Evolutionary conservation across 768 basidiomycete species (phyloP).

Genomic region (Boletus bicolor): DNA sequence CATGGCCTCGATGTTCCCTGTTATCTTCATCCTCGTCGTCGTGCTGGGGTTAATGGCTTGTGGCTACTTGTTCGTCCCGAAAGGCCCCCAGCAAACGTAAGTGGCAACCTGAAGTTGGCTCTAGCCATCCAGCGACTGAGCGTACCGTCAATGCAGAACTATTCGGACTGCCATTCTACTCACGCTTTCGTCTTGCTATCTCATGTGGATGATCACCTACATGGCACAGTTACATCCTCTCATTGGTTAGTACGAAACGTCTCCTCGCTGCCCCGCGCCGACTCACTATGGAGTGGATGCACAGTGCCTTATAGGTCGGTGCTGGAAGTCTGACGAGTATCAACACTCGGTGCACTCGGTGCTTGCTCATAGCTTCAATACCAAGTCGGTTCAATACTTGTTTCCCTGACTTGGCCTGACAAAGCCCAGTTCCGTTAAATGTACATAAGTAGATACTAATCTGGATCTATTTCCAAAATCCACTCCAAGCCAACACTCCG

Average conservation of each 20-base stretch:
- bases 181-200: slow-evolving; percentile 78
- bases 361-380: slow-evolving; percentile 16
- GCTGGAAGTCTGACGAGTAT: slow-evolving; percentile 16
- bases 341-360: not conserved
- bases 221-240: slow-evolving; percentile 91
- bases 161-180: slow-evolving; percentile 80
- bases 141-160: slow-evolving; percentile 47
- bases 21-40: slow-evolving; percentile 63
- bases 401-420: slow-evolving; percentile 2
- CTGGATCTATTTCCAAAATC: slow-evolving; percentile 1
- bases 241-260: slow-evolving; percentile 55
- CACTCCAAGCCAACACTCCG: not conserved
- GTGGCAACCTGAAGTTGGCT: slow-evolving; percentile 28
- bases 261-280: not conserved
- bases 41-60: slow-evolving; percentile 61
- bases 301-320: slow-evolving; percentile 19
- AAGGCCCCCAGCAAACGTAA: slow-evolving; percentile 88
- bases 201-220: slow-evolving; percentile 98
- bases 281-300: not conserved
- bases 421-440: slow-evolving; percentile 14
- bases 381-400: slow-evolving; percentile 14
- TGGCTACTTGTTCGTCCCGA: slow-evolving; percentile 70
- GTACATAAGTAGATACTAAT: slow-evolving; percentile 28
- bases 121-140: not conserved
- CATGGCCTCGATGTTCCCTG: slow-evolving; percentile 72